phyloP scores from a whole-genome alignment of 176 grass and related monocot genomes.

The Paspalum vaginatum region DNA sequence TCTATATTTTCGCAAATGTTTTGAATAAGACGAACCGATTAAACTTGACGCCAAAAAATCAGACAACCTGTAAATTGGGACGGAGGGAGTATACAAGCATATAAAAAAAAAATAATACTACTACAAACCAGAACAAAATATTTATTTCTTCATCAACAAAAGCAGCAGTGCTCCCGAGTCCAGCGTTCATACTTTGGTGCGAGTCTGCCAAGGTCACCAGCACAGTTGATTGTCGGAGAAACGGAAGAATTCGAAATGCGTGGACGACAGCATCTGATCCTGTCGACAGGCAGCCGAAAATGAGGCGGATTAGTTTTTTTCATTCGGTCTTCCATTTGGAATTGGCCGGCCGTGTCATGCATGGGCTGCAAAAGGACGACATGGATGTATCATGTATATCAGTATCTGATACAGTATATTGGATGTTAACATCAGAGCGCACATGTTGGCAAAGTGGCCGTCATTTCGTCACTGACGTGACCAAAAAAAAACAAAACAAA shows the following conservation, averaged over 20 bases:
- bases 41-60: no score
- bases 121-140: not conserved
- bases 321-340: constrained; percentile 17
- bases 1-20: no score
- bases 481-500: not conserved
- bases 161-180: not conserved
- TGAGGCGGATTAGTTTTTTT: not conserved
- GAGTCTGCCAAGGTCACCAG: constrained; percentile 6
- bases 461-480: constrained; percentile 5
- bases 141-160: not conserved
- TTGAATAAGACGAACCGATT: no score
- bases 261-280: constrained; percentile 26
- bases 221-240: constrained; percentile 46
- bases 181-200: not conserved
- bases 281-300: constrained; percentile 1
- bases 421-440: constrained; percentile 27
- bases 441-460: constrained; percentile 18
- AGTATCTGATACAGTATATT: not conserved
- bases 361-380: constrained; percentile 40
- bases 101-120: not conserved
- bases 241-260: constrained; percentile 23
- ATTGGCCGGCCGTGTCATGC: not conserved
- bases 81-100: no score
- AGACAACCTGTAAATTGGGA: no score
- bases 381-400: not conserved